Evolutionary conservation across 495 filamentous ascomycete genomes (phyloP), one percentile per base, ranked within the genome.

Genomic region (Penicillium canariense): DNA sequence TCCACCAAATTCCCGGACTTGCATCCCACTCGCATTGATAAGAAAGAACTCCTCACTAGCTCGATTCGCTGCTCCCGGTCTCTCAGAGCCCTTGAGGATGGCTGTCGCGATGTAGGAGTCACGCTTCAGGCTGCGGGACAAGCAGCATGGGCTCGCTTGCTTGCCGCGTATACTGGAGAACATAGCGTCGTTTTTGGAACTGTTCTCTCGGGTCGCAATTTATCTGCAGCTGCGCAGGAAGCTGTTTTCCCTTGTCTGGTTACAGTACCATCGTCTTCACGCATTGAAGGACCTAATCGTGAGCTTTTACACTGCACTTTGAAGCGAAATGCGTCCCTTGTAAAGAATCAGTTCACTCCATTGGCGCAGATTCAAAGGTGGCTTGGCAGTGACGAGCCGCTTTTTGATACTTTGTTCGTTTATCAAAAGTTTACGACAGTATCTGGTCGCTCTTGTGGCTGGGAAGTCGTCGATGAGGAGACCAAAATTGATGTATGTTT

Each of bases 341-440:
- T 83, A 49, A 83, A 81, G 48, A 75, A 89, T 59, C 89, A 92
- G 52, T 87, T 87, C 59, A 81, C 82, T 0, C 81, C 88, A 4
- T 68, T 94, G 14, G 68, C 77, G 5, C 77, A 80, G 22, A 83
- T 94, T 31, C 88, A 91, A 57, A 77, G 79, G 25, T 85, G 82
- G 78, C 72, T 86, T 42, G 82, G 81, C 3, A 71, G 78, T 0
- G 78, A 85, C 27, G 70, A 78, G 18, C 72, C 74, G 11, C 76
- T 90, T 2, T 92, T 95, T 59, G 89, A 95, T 66, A 88, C 88
- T 0, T 68, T 95, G 26, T 84, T 95, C 63, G 84, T 85, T 0
- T 93, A 89, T 62, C 90, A 92, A 60, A 91, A 89, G 55, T 52
- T 76, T 46, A 54, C 49, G 40, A 63, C 52, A 0, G 47, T 45